These are phyloP conservation scores for Saccharomyces mikatae DNA, from an alignment of 805 yeast genomes.

Conservation along the genomic window DNA sequence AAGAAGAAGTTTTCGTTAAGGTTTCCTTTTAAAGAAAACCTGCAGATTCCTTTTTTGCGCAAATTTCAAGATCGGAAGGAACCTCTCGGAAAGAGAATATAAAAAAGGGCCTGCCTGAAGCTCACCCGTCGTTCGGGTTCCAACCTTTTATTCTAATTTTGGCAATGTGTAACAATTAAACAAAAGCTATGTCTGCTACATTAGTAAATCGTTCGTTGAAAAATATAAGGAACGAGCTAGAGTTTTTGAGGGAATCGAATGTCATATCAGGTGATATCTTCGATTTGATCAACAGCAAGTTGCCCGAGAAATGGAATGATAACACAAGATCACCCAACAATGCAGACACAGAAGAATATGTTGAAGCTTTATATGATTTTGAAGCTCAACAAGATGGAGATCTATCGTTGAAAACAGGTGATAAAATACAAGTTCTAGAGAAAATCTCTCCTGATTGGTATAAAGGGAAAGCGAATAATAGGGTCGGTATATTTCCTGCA, in stretches of 20 bases:
- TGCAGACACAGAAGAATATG: slow-evolving; percentile 33
- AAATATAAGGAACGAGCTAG: slow-evolving; percentile 66
- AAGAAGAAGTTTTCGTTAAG: background rate
- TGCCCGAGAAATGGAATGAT: slow-evolving; percentile 43
- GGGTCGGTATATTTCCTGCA: slow-evolving; percentile 80
- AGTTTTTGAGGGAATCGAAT: slow-evolving; percentile 63
- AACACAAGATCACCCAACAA: slow-evolving; percentile 3
- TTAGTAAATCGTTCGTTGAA: slow-evolving; percentile 69
- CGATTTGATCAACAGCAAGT: slow-evolving; percentile 38
- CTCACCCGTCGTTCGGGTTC: background rate
- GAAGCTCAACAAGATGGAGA: slow-evolving; percentile 71
- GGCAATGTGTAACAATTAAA: background rate
- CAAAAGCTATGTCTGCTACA: slow-evolving; percentile 37
- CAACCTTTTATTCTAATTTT: background rate
- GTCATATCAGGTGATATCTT: slow-evolving; percentile 53
- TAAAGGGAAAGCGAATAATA: slow-evolving; percentile 58
- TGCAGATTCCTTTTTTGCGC: background rate
- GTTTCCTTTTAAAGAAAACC: background rate
- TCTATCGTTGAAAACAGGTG: slow-evolving; percentile 55
- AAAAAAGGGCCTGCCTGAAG: background rate
- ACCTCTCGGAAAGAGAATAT: background rate
- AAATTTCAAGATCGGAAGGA: background rate
- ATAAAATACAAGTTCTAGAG: slow-evolving; percentile 59
- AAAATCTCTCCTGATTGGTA: slow-evolving; percentile 84
- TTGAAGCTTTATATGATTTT: slow-evolving; percentile 70